These are phyloP conservation scores for Hansfordia pulvinata DNA, from an alignment of 2,329 filamentous ascomycete genomes.

Conservation along the genomic window DNA sequence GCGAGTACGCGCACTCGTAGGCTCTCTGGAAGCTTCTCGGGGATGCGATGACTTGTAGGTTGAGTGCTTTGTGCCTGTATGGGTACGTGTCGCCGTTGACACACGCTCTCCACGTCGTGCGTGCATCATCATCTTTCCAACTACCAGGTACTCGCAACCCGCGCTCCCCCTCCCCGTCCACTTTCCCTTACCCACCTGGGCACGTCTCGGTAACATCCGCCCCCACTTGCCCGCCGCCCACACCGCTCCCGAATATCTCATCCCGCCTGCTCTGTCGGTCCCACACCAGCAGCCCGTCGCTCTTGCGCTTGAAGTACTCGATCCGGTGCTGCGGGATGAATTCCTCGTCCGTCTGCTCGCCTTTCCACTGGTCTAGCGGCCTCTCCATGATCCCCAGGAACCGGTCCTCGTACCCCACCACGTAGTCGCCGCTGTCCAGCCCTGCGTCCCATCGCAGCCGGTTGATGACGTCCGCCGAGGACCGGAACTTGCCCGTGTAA, in stretches of 20 bases:
- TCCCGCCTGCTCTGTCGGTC: slow-evolving; percentile 39
- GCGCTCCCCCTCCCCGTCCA: too few species aligned
- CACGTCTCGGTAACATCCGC: too few species aligned
- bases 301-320: slow-evolving; percentile 42
- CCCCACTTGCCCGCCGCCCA: too few species aligned
- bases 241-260: slow-evolving; percentile 41
- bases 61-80: too few species aligned
- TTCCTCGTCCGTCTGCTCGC: slow-evolving; percentile 49
- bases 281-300: slow-evolving; percentile 39
- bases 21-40: too few species aligned
- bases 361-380: slow-evolving; percentile 41
- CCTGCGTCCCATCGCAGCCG: slow-evolving; percentile 45
- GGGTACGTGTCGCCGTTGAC: too few species aligned
- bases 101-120: not conserved
- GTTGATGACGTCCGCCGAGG: slow-evolving; percentile 43
- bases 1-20: too few species aligned
- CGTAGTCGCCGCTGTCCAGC: slow-evolving; percentile 35
- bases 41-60: too few species aligned
- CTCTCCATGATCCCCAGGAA: slow-evolving; percentile 42
- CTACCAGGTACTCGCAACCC: too few species aligned
- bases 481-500: slow-evolving; percentile 34
- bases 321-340: slow-evolving; percentile 54
- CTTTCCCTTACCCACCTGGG: too few species aligned
- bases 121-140: not conserved
- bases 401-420: slow-evolving; percentile 49